These are phyloP conservation scores for Pseudoscleropodium purum DNA, from an alignment of 225 moss, liverwort and hornwort genomes.

Conservation along the genomic window DNA sequence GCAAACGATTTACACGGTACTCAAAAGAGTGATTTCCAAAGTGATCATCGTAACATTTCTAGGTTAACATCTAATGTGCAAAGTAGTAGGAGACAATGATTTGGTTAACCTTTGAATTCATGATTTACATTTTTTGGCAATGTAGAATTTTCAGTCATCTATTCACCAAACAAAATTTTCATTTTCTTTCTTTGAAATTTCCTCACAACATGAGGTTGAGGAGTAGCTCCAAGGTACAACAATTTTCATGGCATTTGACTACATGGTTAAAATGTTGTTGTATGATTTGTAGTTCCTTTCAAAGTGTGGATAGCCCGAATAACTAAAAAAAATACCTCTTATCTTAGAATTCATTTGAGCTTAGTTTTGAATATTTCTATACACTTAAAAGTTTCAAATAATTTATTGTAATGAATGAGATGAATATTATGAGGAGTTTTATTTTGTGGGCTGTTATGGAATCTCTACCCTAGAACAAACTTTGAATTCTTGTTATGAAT, in stretches of 20 bases:
- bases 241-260: neutral
- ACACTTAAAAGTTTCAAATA: neutral
- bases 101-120: too few species aligned
- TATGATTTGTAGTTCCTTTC: neutral
- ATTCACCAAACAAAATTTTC: neutral
- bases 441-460: accelerated
- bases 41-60: accelerated
- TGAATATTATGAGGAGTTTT: neutral
- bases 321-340: too few species aligned
- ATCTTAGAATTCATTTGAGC: too few species aligned
- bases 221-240: neutral
- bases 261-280: neutral
- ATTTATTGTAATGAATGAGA: neutral
- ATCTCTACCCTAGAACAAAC: neutral
- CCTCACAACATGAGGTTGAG: accelerated
- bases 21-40: accelerated
- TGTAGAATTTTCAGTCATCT: accelerated
- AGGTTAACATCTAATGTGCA: accelerated
- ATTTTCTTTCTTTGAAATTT: neutral
- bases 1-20: accelerated
- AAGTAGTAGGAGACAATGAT: neutral
- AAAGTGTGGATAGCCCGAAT: accelerated
- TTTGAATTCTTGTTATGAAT: neutral
- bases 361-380: neutral
- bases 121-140: neutral